Evolutionary conservation across 805 yeast genomes (phyloP).

Genomic region (Cyberlindnera lachancei): DNA sequence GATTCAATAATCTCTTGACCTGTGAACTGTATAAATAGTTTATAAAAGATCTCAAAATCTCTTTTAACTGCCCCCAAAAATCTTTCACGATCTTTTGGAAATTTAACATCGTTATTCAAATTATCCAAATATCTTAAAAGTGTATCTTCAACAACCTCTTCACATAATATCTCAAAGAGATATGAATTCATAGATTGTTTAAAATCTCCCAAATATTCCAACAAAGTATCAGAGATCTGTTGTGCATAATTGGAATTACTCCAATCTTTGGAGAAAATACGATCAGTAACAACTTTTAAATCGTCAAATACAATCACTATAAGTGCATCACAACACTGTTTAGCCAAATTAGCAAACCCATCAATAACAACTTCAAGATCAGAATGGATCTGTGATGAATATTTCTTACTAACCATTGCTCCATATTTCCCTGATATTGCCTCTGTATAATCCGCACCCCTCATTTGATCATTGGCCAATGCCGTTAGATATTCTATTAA

Average conservation of each 20-base stretch:
- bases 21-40: constrained; percentile 40
- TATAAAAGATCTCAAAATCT: constrained; percentile 53
- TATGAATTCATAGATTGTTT: constrained; percentile 44
- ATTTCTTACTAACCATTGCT: constrained; percentile 57
- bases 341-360: constrained; percentile 70
- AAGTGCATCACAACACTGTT: constrained; percentile 49
- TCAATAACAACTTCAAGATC: constrained; percentile 62
- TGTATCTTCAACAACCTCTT: constrained; percentile 44
- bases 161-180: constrained; percentile 45
- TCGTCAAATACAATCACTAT: constrained; percentile 66
- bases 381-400: constrained; percentile 50
- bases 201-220: constrained; percentile 66
- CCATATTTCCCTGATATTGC: constrained; percentile 60
- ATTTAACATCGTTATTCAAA: constrained; percentile 33
- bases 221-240: constrained; percentile 63
- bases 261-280: constrained; percentile 67
- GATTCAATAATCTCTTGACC: constrained; percentile 36
- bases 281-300: constrained; percentile 50
- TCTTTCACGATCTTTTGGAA: constrained; percentile 35
- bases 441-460: constrained; percentile 62
- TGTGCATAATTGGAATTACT: constrained; percentile 44
- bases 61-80: constrained; percentile 45
- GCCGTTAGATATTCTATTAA: constrained; percentile 76
- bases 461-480: constrained; percentile 75
- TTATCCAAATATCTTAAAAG: constrained; percentile 42